Conservation (phyloP, 2,329 filamentous ascomycete genomes). For the Alternaria sp. region DNA sequence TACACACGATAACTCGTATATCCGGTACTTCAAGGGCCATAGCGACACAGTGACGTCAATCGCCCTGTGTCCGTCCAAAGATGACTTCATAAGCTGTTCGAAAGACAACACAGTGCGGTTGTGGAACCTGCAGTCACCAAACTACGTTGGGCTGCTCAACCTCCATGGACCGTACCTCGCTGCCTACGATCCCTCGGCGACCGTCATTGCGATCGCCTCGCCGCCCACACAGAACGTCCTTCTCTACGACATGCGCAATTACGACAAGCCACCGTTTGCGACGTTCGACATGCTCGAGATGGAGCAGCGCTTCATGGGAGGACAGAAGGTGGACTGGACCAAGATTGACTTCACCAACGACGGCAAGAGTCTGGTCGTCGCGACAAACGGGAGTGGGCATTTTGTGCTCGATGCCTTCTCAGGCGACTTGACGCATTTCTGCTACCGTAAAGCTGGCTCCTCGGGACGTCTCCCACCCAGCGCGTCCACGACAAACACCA, state of each 20-base stretch:
- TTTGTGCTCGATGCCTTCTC: conserved; percentile 94
- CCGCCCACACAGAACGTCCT: conserved; percentile 80
- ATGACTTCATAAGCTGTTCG: conserved; percentile 91
- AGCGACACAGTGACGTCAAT: conserved; percentile 83
- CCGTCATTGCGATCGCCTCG: conserved; percentile 88
- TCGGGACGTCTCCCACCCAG: conserved; percentile 59
- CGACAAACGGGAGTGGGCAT: conserved; percentile 84
- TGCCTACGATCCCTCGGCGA: conserved; percentile 90
- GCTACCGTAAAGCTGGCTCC: conserved; percentile 59
- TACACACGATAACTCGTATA: conserved; percentile 94
- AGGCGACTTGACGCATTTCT: conserved; percentile 77
- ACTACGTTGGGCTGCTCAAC: conserved; percentile 80
- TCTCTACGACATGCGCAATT: conserved; percentile 93
- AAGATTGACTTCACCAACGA: conserved; percentile 96
- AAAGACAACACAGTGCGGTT: conserved; percentile 90
- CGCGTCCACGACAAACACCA: conserved; percentile 57
- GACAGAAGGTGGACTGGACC: conserved; percentile 75
- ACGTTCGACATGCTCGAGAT: conserved; percentile 81
- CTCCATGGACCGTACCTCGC: conserved; percentile 82
- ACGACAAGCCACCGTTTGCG: conserved; percentile 87
- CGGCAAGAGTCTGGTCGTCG: conserved; percentile 83
- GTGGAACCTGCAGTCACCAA: conserved; percentile 85
- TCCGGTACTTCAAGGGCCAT: conserved; percentile 95
- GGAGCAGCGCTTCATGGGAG: conserved; percentile 57
- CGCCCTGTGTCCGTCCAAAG: conserved; percentile 81